A percentile compares a stretch with the other conserved stretches of the same genome.
Conservation (phyloP, 164 flowering plant genomes). For the Hamamelis virginiana region DNA sequence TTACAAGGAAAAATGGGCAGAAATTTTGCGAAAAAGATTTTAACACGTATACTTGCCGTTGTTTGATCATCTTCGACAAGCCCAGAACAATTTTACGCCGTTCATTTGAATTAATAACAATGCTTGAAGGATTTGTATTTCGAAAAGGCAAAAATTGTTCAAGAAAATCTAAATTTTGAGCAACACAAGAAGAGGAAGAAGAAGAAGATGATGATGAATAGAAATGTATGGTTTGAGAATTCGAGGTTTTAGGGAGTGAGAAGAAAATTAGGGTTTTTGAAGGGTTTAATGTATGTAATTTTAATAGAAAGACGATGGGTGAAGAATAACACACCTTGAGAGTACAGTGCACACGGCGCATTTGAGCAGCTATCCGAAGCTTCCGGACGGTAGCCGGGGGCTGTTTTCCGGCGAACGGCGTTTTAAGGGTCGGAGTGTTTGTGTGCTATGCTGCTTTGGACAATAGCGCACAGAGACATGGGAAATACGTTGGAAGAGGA, state of each 20-base stretch:
- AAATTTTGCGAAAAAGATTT: conserved; percentile 30
- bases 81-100: conserved; percentile 41
- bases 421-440: background rate
- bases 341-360: conserved; percentile 21
- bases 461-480: no score
- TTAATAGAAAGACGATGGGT: conserved; percentile 1
- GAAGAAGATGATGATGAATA: conserved; percentile 14
- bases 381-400: conserved; percentile 12
- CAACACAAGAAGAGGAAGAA: background rate
- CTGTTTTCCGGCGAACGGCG: background rate
- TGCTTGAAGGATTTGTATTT: background rate
- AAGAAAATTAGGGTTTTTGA: conserved; percentile 11
- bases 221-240: conserved; percentile 1
- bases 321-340: conserved; percentile 19
- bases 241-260: conserved; percentile 18
- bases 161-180: conserved; percentile 29
- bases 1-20: conserved; percentile 46
- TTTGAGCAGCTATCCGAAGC: conserved; percentile 30
- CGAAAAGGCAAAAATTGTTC: conserved; percentile 44
- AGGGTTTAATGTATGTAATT: background rate
- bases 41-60: conserved; percentile 27
- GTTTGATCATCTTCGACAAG: conserved; percentile 50
- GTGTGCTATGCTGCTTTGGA: no score
- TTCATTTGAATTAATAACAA: conserved; percentile 46
- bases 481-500: no score